Percentiles rank a stretch among this genome's conserved stretches.
Conservation (phyloP, 208 protist genomes). For the Naegleria fowleri region DNA sequence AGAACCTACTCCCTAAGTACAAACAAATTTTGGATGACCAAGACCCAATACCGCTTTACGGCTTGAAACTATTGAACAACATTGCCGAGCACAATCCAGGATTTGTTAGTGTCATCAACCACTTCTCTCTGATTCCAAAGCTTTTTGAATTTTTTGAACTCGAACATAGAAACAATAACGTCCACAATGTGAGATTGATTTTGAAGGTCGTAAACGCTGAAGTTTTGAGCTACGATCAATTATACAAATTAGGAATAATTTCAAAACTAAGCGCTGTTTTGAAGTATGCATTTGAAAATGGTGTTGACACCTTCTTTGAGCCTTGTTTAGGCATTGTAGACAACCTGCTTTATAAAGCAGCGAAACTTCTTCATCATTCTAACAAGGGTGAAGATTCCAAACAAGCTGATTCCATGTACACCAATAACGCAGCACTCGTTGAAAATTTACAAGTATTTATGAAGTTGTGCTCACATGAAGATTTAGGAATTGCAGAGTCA, state of each 20-base stretch:
- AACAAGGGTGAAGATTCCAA: neutral
- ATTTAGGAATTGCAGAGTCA: slow-evolving; percentile 3
- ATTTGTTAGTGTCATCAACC: slow-evolving; percentile 29
- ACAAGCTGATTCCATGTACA: neutral
- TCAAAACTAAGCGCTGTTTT: slow-evolving; percentile 33
- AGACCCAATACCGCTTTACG: slow-evolving; percentile 69
- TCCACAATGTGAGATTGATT: slow-evolving; percentile 38
- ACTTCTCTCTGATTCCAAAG: slow-evolving; percentile 47
- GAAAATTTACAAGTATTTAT: neutral
- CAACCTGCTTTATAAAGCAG: neutral
- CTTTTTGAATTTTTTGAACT: slow-evolving; percentile 50
- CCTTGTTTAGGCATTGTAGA: slow-evolving; percentile 34
- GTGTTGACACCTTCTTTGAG: slow-evolving; percentile 41
- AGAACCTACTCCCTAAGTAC: slow-evolving; percentile 40
- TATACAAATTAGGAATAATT: slow-evolving; percentile 35
- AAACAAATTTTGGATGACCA: slow-evolving; percentile 58
- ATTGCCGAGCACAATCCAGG: slow-evolving; percentile 43
- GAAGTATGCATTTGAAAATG: slow-evolving; percentile 37
- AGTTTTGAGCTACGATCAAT: neutral
- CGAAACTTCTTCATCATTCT: neutral
- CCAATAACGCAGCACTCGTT: neutral
- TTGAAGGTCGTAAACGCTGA: slow-evolving; percentile 34
- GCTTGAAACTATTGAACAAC: slow-evolving; percentile 62
- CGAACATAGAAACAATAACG: slow-evolving; percentile 51
- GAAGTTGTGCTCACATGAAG: neutral